Evolutionary conservation across 139 green algal species (phyloP).

Genomic region (Edaphochlamys debaryana): DNA sequence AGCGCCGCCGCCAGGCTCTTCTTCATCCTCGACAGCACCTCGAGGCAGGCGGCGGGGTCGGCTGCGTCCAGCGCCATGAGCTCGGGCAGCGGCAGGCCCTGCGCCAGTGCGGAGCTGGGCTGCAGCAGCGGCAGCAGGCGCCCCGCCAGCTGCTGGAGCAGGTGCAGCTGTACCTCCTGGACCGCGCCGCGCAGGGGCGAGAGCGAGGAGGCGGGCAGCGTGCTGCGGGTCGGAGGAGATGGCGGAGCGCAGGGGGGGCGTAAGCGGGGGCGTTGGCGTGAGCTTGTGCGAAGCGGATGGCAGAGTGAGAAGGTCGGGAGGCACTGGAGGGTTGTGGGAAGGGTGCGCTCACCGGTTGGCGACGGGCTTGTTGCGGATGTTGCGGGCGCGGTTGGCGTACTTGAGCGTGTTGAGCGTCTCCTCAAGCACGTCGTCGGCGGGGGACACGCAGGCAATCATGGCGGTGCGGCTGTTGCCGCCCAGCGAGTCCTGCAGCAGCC

Average conservation of each 20-base stretch:
- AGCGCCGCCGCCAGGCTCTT: not conserved
- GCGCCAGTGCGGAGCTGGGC: not conserved
- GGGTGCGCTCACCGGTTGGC: constrained; percentile 46
- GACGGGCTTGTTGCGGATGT: constrained; percentile 64
- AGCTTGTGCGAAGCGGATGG: too few species aligned
- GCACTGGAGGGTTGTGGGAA: too few species aligned
- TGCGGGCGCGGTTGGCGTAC: constrained; percentile 56
- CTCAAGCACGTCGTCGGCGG: constrained; percentile 50
- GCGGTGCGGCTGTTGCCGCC: constrained; percentile 63
- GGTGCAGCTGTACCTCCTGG: constrained; percentile 24
- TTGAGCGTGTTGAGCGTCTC: constrained; percentile 72
- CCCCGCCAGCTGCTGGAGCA: constrained; percentile 35
- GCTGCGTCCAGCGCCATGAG: constrained; percentile 7
- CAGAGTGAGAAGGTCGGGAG: too few species aligned
- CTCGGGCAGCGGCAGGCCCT: constrained; percentile 31
- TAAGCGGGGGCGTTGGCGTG: too few species aligned
- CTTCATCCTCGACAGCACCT: constrained; percentile 9
- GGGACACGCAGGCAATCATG: constrained; percentile 62
- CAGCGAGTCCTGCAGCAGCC: constrained; percentile 60
- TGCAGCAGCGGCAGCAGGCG: constrained; percentile 3
- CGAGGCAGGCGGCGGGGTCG: constrained; percentile 12
- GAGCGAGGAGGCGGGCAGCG: not conserved
- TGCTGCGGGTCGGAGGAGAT: constrained; percentile 5
- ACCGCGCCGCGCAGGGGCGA: constrained; percentile 12
- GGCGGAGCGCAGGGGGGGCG: too few species aligned